Base-by-base conservation (phyloP, 2,329 filamentous ascomycete genomes). In the Arthroderma sp. region DNA sequence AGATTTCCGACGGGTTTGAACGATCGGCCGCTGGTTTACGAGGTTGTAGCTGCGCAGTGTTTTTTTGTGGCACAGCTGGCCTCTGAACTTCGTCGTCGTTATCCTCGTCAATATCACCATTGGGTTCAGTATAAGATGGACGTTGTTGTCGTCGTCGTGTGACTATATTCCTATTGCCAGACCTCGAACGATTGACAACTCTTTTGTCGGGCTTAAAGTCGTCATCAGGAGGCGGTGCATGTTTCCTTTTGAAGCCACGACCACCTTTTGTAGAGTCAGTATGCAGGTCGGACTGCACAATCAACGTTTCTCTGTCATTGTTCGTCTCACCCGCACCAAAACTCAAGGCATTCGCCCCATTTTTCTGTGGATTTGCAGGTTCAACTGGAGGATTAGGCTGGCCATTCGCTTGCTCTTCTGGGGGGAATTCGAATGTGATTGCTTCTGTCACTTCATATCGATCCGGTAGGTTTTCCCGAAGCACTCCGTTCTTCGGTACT, bases 391-490 rank as follows among this genome's bases (percentile, higher is more conserved):
- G 15, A 8, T 27, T 47, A 33, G 6, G 11, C 5, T 42, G 40
- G 9, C 33, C 41, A 49, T 39, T 37, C 40, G 38, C n/a, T 47
- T 27, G 29, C 3, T 10, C 7, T 7, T 53, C 51, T 7, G 52
- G 51, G 41, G 57, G 53, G 44, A 60, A 59, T 44, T 59, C 59
- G 36, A 60, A 62, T 10, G 57, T 60, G 27, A 62, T 62, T 5
- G 53, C 56, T 32, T 61, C 57, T 4, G 59, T 61, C 6, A 44
- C 51, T 41, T 59, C 54, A 41, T 61, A 59, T 6, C 53, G 54
- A 46, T 61, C 54, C 30, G 56, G 50, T 43, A 53, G 45, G 27
- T 58, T 49, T 41, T 54, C 55, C 44, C 53, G 52, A 33, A 56
- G 53, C 38, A 55, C 50, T 29, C 53, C 57, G 31, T 58, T 57